Base-by-base conservation (phyloP, 257 asterid genomes). In the Solanum rostratum region DNA sequence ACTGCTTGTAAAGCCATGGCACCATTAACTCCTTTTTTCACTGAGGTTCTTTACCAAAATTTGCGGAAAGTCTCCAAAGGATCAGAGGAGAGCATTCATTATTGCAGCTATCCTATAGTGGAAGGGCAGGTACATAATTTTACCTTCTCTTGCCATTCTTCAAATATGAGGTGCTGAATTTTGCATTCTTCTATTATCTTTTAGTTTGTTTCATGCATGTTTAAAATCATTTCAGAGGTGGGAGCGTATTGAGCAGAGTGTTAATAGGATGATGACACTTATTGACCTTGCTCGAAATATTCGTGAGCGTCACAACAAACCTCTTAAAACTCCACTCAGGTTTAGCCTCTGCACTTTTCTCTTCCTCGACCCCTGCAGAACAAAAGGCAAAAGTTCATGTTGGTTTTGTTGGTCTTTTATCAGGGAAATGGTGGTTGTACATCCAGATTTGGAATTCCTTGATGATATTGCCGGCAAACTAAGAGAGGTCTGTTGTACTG, bases 1-100 rank as follows among this genome's bases (percentile, higher is more conserved):
- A 92, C 98, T 27, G 92, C 99, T 66, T 97, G 99, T 82, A 97
- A 97, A 89, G 94, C 94, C 24, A 97, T 97, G 99, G 97, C 99
- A 81, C 98, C 99, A 19, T 93, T 97, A 88, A 97, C 99, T 12
- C 99, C 99, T 8, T 97, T 95, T 88, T 95, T 97, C 90, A 91
- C 98, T 1, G 99, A 97, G 88, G 94, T 94, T 88, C 97, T 97
- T 24, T 97, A 97, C 73, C 97, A 93, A 89, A 97, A 97, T 86
- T 80, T 97, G 90, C 93, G 97, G 69, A 97, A 92, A 91, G 97
- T 81, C 22, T 88, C 76, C 90, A 79, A 65, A 14, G 93, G 85
- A 59, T 88, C 99, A 22, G 99, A 93, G 87, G 98, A 92, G 88
- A 97, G 99, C 89, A 92, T 97, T 85, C 99, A 97, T 89, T 94